Evolutionary conservation across 2,329 filamentous ascomycete species (phyloP), one percentile per base, ranked within the genome.

Genomic region (Fusarium clavum): DNA sequence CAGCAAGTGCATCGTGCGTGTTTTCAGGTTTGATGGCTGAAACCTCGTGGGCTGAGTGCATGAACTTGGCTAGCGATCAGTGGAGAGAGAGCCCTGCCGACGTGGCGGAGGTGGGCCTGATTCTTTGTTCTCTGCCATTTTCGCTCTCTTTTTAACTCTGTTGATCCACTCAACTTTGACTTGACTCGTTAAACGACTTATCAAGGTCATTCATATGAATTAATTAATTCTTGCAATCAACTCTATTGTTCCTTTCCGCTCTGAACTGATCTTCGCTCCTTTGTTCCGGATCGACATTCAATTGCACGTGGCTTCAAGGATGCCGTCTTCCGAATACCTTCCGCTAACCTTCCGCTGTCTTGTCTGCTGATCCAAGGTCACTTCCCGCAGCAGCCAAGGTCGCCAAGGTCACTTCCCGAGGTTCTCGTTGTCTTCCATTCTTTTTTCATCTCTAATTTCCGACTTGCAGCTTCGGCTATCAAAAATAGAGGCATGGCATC

Each of bases 391-490:
- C 5, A n/a, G 34, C 34, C 34, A 38, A 38, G 47, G 22, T 16
- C 12, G 12, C 14, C 9, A 34, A 52, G 34, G 49, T n/a, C 20
- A 51, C 8, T 8, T 27, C 20, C 49, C 32, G 32, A 12, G 13
- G 25, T 41, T n/a, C 14, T 16, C 32, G 6, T 38, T 34, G 32
- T 34, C 32, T 34, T 40, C 32, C 25, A n/a, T 11, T 6, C 32
- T 41, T 18, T 34, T 53, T 53, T 24, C n/a, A 52, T 27, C 30
- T 27, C 34, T 29, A 53, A 53, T 53, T 20, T 53, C 49, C 49
- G 25, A 38, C 34, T 8, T 18, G 34, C 20, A 41, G 24, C 49
- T 25, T 53, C 49, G 34, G 49, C 24, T 16, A 11, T 53, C 49
- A 53, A 43, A 53, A 43, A 53, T 43, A 53, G 8, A 20, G 24